Conservation (phyloP, 306 rosid genomes). For the Morella rubra region DNA sequence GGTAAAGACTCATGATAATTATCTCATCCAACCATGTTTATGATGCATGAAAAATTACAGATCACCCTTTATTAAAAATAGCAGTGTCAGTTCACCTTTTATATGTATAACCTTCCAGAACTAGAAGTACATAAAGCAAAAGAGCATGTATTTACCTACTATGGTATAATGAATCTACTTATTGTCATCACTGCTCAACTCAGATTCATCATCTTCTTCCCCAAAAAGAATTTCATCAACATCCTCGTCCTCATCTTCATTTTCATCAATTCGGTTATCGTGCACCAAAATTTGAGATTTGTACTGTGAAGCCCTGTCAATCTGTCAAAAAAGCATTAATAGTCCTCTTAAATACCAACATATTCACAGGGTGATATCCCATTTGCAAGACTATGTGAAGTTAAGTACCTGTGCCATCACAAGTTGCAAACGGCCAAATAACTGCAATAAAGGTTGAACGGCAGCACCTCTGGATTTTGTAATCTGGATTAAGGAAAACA, state of each 20-base stretch:
- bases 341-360: constrained; percentile 21
- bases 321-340: constrained; percentile 38
- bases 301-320: constrained; percentile 60
- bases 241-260: constrained; percentile 53
- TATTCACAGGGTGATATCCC: constrained; percentile 9
- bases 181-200: constrained; percentile 71
- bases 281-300: constrained; percentile 28
- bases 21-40: not conserved
- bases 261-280: constrained; percentile 42
- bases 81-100: not conserved
- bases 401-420: constrained; percentile 69
- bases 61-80: too few species aligned
- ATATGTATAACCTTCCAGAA: not conserved
- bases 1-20: not conserved
- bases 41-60: too few species aligned
- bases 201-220: constrained; percentile 69
- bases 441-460: constrained; percentile 62
- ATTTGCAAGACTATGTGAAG: constrained; percentile 15
- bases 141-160: not conserved
- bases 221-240: constrained; percentile 48
- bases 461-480: constrained; percentile 60
- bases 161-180: constrained; percentile 34
- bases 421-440: constrained; percentile 87
- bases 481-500: constrained; percentile 43
- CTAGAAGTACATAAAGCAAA: not conserved